Percentiles rank a stretch among this genome's conserved stretches.
phyloP scores from a whole-genome alignment of 2,329 filamentous ascomycete species.

The Diaporthe capsici region DNA sequence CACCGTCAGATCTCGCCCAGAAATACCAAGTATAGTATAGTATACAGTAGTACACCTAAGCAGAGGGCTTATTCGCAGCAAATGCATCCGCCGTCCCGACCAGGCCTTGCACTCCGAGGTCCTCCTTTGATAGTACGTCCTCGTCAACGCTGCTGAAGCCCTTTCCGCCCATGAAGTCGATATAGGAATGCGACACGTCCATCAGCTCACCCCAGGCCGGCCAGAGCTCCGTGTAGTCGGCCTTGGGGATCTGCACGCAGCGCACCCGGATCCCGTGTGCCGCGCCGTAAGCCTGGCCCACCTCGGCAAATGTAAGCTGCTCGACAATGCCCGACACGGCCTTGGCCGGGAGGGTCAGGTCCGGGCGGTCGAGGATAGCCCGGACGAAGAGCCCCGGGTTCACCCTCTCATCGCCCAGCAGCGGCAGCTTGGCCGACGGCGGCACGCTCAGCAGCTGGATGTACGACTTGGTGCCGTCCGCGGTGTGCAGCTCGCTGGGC shows the following conservation, averaged over 20 bases:
- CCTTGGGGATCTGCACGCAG: constrained; percentile 10
- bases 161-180: constrained; percentile 1
- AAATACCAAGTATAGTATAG: neutral
- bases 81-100: constrained; percentile 4
- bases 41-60: neutral
- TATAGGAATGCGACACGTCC: constrained; percentile 25
- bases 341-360: constrained; percentile 16
- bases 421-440: neutral
- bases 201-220: constrained; percentile 17
- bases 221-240: constrained; percentile 1
- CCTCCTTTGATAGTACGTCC: constrained; percentile 10
- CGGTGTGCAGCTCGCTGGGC: constrained; percentile 8
- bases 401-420: neutral
- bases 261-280: neutral
- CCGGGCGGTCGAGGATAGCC: constrained; percentile 11
- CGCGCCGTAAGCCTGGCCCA: neutral
- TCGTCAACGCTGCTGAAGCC: constrained; percentile 14
- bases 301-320: neutral
- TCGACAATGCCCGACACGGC: neutral
- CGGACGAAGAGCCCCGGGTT: constrained; percentile 14
- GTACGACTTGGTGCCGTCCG: neutral
- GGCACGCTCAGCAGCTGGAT: neutral
- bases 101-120: constrained; percentile 5
- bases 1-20: neutral
- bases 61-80: neutral